These are phyloP conservation scores for Backusella psychrophila DNA, from an alignment of 192 early-diverging fungal species.

Conservation along the genomic window DNA sequence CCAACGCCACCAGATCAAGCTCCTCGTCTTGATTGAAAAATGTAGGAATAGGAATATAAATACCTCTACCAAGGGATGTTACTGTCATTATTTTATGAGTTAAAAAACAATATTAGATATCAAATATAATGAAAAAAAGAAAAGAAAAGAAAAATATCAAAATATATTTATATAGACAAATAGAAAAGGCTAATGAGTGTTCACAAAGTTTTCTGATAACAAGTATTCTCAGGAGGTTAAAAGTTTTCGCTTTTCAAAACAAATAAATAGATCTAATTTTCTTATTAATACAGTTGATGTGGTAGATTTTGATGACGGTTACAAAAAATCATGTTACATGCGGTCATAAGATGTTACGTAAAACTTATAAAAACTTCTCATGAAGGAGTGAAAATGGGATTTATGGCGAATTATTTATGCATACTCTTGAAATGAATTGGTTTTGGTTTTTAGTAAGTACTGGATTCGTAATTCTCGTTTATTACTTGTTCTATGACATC, in stretches of 20 bases:
- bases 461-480: too few relatives aligned
- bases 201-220: neutral
- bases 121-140: neutral
- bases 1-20: slow-evolving; percentile 29
- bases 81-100: slow-evolving; percentile 6
- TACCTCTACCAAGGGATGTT: slow-evolving; percentile 18
- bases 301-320: too few relatives aligned
- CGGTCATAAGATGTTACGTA: neutral
- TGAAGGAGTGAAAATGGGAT: neutral
- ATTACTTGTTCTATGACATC: too few relatives aligned
- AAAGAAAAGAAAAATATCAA: neutral
- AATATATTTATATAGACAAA: neutral
- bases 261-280: neutral
- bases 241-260: neutral
- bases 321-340: neutral
- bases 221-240: neutral
- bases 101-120: neutral
- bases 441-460: too few relatives aligned
- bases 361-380: neutral
- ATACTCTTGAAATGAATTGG: too few relatives aligned
- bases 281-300: too few relatives aligned
- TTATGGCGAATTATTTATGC: too few relatives aligned
- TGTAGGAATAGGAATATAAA: slow-evolving; percentile 35
- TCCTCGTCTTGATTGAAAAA: slow-evolving; percentile 41
- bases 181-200: neutral